Evolutionary conservation across 1,284 basidiomycete genomes (phyloP), one percentile per base, ranked within the genome.

Genomic region (Dichomitus squalens): DNA sequence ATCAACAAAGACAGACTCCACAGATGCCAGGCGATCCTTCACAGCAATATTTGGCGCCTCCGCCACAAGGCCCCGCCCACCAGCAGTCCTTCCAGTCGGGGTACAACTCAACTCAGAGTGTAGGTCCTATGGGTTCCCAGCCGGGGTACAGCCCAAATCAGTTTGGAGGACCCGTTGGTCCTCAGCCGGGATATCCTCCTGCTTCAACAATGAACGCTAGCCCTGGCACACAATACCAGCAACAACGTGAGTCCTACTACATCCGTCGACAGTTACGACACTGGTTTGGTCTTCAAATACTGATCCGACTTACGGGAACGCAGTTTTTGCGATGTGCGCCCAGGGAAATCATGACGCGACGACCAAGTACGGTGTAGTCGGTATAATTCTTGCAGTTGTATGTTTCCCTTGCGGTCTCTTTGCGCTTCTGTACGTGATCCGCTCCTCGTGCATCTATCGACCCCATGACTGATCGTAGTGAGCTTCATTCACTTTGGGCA

Each of bases 391-490:
- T 18, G 66, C 67, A 14, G 50, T 70, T 14, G 47, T 68, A 4
- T 61, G 64, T 35, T 70, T 70, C 59, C 68, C 68, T 9, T 64
- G 68, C 36, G 68, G 68, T 40, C 58, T 70, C 29, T 61, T 70
- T 29, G 66, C 63, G 57, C 63, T 70, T 41, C 65, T 67, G 68
- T 70, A 61, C 60, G 68, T 66, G 8, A 9, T 21, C 38, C 12
- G 53, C 11, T 23, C 23, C 9, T 25, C 11, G 23, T 25, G 43
- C 6, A 31, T 29, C 16, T 11, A 11, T 14, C 21, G 20, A n/a
- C n/a, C n/a, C n/a, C 23, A 0, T n/a, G 12, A 6, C 48, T 49
- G 33, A 38, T 33, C n/a, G 4, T 14, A 4, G n/a, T 47, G 44
- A 21, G 23, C 6, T 9, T 8, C 34, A 20, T 25, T 38, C 34